Evolutionary conservation across 2,329 filamentous ascomycete species (phyloP), one percentile per base, ranked within the genome.

Genomic region (Claviceps sp.): DNA sequence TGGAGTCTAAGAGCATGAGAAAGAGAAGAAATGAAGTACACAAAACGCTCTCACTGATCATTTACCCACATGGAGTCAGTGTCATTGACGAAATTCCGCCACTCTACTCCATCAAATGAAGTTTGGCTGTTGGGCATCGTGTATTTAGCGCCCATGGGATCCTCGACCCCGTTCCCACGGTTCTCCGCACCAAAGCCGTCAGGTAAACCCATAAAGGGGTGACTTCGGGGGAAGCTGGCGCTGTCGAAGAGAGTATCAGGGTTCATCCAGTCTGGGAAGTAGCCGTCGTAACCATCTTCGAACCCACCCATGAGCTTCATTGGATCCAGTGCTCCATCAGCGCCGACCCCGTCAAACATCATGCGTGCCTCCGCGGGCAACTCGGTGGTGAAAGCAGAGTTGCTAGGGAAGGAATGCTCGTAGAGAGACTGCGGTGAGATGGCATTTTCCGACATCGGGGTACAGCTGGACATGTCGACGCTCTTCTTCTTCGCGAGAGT

Each of bases 341-440:
- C 61, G 34, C 65, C 63, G 13, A 67, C 50, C 6, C 64, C 64
- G 6, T 52, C 54, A 41, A 63, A 58, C 56, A 74, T 61, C 68
- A 71, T 68, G 57, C 67, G 72, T 2, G 68, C 65, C 48, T 74
- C 71, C 1, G 66, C 56, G 0, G 72, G 65, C 6, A 75, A 57
- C 54, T 72, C 67, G 0, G 69, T 59, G 0, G 71, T 73, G 50
- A 74, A 75, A 1, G 60, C 61, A 0, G 71, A 72, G 1, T 56
- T 55, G 2, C 57, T 56, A 1, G 62, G 14, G 4, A 44, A 44
- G 8, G 30, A 7, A 16, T 13, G 8, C 52, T 20, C 58, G 55
- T 43, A 51, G 3, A 56, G 58, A 22, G 58, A 56, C 22, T 52
- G 41, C 0, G 54, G 57, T 1, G 60, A 55, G 3, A 61, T 52